phyloP scores from a whole-genome alignment of 2,329 filamentous ascomycete species.

The Lachnellula occidentalis region DNA sequence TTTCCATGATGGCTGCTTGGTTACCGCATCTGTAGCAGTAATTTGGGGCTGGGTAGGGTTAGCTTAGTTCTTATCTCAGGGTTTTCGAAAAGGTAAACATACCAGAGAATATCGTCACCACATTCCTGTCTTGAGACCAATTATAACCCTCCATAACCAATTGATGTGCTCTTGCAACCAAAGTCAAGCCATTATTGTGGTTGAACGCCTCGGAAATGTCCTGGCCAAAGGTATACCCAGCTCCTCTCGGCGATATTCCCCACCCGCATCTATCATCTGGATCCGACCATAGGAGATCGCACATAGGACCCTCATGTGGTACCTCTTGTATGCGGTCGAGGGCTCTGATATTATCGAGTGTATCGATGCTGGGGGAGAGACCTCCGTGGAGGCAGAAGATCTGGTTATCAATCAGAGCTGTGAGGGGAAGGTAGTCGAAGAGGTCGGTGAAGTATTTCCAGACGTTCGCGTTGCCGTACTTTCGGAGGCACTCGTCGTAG shows the following conservation, averaged over 20 bases:
- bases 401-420: slow-evolving; percentile 96
- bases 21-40: slow-evolving; percentile 99
- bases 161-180: slow-evolving; percentile 95
- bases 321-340: slow-evolving; percentile 98
- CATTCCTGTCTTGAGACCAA: slow-evolving; percentile 97
- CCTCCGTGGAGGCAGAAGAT: slow-evolving; percentile 99
- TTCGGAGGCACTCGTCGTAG: slow-evolving; percentile 97
- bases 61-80: slow-evolving; percentile 15
- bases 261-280: slow-evolving; percentile 94
- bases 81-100: slow-evolving; percentile 28
- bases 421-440: slow-evolving; percentile 96
- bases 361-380: slow-evolving; percentile 92
- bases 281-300: slow-evolving; percentile 95
- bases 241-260: slow-evolving; percentile 92
- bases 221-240: slow-evolving; percentile 92
- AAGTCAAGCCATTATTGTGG: slow-evolving; percentile 94
- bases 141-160: slow-evolving; percentile 99
- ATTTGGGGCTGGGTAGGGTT: slow-evolving; percentile 59
- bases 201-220: slow-evolving; percentile 99
- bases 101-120: slow-evolving; percentile 98
- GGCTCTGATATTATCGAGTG: slow-evolving; percentile 89
- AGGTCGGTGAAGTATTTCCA: slow-evolving; percentile 99
- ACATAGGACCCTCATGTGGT: slow-evolving; percentile 97
- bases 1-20: slow-evolving; percentile 99
- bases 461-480: slow-evolving; percentile 98